phyloP scores from a whole-genome alignment of 257 asterid genomes.

The Solanum gandarillasii region DNA sequence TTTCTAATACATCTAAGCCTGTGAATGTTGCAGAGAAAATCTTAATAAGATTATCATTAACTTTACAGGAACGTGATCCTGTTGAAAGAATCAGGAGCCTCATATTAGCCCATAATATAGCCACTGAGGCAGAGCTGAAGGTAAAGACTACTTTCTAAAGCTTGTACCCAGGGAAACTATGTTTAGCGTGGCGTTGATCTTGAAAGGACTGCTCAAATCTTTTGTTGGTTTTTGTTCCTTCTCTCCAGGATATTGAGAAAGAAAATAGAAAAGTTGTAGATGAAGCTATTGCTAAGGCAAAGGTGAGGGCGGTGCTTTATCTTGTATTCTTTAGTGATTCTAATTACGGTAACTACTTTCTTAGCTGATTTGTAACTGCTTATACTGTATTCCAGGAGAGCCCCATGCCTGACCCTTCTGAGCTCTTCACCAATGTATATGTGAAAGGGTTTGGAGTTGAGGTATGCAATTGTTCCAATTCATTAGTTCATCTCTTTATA shows the following conservation, averaged over 20 bases:
- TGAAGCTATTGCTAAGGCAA: conserved; percentile 92
- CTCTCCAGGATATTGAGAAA: conserved; percentile 74
- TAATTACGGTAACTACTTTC: not conserved
- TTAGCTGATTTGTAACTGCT: not conserved
- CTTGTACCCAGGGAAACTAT: not conserved
- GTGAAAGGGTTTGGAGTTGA: conserved; percentile 74
- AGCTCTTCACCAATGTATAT: conserved; percentile 75
- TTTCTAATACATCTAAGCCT: not conserved
- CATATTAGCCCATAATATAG: conserved; percentile 58
- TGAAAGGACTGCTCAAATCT: not conserved
- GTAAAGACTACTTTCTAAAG: conserved; percentile 21
- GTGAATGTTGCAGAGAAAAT: not conserved
- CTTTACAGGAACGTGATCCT: conserved; percentile 88
- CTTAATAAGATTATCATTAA: not conserved
- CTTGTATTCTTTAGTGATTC: not conserved
- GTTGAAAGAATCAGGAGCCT: conserved; percentile 87
- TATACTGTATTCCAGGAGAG: conserved; percentile 57
- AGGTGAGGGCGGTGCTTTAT: conserved; percentile 41
- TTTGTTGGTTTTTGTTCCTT: not conserved
- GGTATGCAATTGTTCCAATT: conserved; percentile 36
- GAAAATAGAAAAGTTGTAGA: conserved; percentile 78
- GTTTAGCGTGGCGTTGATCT: not conserved
- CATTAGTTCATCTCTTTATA: not conserved
- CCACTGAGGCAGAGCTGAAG: conserved; percentile 87
- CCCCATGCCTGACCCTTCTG: conserved; percentile 88